Conservation (phyloP, 768 basidiomycete species). For the Termitomyces sp. region DNA sequence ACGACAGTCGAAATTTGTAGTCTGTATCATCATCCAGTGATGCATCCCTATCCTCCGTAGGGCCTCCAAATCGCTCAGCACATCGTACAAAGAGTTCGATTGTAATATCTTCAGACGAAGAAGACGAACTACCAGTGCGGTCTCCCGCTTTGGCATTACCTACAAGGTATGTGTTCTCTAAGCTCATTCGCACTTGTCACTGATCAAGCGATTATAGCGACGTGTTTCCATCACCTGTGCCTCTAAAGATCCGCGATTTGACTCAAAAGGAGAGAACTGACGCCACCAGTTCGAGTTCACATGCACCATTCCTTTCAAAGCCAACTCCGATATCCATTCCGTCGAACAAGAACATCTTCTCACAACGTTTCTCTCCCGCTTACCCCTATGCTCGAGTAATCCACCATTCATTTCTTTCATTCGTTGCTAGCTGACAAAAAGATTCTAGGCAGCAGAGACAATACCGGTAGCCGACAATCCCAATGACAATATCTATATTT, state of each 20-base stretch:
- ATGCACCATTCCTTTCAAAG: conserved; percentile 7
- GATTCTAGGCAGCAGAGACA: conserved; percentile 22
- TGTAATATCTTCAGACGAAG: conserved; percentile 32
- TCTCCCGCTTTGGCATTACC: conserved; percentile 7
- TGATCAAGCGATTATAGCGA: not conserved
- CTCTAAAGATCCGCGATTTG: conserved; percentile 8
- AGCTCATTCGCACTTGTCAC: not conserved
- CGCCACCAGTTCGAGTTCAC: conserved; percentile 8
- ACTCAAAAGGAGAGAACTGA: conserved; percentile 4
- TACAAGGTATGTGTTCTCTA: conserved; percentile 3
- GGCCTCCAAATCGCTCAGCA: conserved; percentile 4
- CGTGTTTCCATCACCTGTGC: not conserved
- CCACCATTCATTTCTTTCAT: not conserved
- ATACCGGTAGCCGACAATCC: conserved; percentile 23
- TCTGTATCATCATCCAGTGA: conserved; percentile 24
- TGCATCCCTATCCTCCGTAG: conserved; percentile 15
- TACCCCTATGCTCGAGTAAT: not conserved
- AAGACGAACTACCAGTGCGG: conserved; percentile 16
- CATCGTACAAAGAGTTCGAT: conserved; percentile 10
- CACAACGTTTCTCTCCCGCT: conserved; percentile 3
- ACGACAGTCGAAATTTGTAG: conserved; percentile 7
- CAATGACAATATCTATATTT: conserved; percentile 26
- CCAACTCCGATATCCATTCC: conserved; percentile 28
- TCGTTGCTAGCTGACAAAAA: too few species aligned
- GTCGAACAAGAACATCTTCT: conserved; percentile 23